Base-by-base conservation (phyloP, 805 yeast species). In the Teunomyces lycoperdinae region DNA sequence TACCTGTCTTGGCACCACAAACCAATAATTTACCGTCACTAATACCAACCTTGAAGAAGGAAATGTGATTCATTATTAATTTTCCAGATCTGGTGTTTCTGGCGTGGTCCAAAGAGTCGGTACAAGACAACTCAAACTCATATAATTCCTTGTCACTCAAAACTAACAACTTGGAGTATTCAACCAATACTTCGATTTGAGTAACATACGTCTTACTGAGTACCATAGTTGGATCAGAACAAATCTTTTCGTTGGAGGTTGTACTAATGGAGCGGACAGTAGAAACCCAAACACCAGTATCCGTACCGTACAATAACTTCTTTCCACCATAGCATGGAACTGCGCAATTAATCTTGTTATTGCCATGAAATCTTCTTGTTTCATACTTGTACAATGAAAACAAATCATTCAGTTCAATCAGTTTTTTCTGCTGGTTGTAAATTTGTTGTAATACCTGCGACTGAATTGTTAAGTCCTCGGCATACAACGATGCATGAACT, bases 311-410 rank as follows among this genome's bases (percentile, higher is more conserved):
- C 31, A 94, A 65, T 54, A 91, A 70, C 62, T 91, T 88, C 54
- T 96, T 80, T 16, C 98, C 98, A 45, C 97, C 97, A 61, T 94
- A 96, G 64, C 88, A 86, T 30, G 97, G 96, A 34, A 87, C 90
- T 27, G 90, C 92, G 72, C 97, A 90, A 61, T 89, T 90, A 57
- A 92, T 87, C 51, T 86, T 80, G 61, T 91, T 73, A 76, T 76
- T 73, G 43, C 83, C 81, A 54, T 83, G 89, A 66, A 91, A 91
- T 58, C 82, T 81, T 51, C 86, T 76, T 20, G 89, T 84, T 53
- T 86, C 87, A 47, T 89, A 75, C 51, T 89, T 85, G 13, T 84
- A 82, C 53, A 85, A 71, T 1, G 94, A 84, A 65, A 87, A 90
- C 52, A 92, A 85, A 56, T 89, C 94, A 50, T 89, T 81, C 46